phyloP scores from a whole-genome alignment of 116 monocot species.

The Phalaenopsis hybrid region DNA sequence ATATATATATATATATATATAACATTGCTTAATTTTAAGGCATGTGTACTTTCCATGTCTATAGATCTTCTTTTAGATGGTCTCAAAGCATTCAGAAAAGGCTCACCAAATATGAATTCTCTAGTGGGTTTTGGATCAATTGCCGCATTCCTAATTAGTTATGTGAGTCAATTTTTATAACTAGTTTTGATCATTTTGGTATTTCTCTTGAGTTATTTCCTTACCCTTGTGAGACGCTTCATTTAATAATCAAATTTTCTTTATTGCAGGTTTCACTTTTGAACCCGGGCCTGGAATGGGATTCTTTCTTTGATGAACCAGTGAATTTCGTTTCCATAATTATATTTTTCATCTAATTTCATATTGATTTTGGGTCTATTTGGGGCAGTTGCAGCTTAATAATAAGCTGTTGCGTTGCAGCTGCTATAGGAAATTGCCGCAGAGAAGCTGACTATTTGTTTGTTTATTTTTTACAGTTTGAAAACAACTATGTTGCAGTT shows the following conservation, averaged over 20 bases:
- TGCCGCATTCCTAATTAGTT: slow-evolving; percentile 88
- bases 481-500: no score
- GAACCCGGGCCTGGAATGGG: slow-evolving; percentile 82
- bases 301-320: slow-evolving; percentile 99
- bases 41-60: slow-evolving; percentile 6
- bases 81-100: slow-evolving; percentile 67
- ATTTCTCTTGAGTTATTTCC: background rate
- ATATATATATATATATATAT: background rate
- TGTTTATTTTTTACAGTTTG: no score
- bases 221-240: background rate
- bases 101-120: slow-evolving; percentile 99
- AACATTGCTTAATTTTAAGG: background rate
- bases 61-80: slow-evolving; percentile 90
- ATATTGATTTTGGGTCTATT: background rate
- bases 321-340: slow-evolving; percentile 35
- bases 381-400: no score
- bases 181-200: background rate
- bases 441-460: no score
- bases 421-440: no score
- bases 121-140: slow-evolving; percentile 96
- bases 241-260: slow-evolving; percentile 3
- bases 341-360: background rate
- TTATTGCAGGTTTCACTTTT: slow-evolving; percentile 64
- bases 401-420: no score
- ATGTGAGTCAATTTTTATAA: slow-evolving; percentile 46